phyloP scores from a whole-genome alignment of 768 basidiomycete species.

The Mycena belliarum region DNA sequence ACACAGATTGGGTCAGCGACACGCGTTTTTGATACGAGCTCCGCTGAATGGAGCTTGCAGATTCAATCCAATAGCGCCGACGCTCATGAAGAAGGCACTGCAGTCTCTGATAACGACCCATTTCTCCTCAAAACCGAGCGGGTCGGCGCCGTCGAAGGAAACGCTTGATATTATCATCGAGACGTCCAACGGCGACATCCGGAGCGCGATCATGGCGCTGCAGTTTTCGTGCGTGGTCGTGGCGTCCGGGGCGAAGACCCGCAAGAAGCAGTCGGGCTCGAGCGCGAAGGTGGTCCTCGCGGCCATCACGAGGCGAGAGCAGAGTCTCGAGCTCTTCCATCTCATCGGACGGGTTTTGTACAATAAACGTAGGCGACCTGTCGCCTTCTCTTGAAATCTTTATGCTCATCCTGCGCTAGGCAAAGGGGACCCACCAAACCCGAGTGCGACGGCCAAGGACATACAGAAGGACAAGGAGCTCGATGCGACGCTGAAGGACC shows the following conservation, averaged over 20 bases:
- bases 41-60: slow-evolving; percentile 38
- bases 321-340: slow-evolving; percentile 87
- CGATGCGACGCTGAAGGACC: slow-evolving; percentile 56
- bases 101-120: slow-evolving; percentile 55
- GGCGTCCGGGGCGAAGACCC: slow-evolving; percentile 27
- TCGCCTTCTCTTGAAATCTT: background rate
- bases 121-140: slow-evolving; percentile 33
- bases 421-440: slow-evolving; percentile 66
- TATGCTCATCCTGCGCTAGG: slow-evolving; percentile 41
- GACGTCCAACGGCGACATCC: slow-evolving; percentile 86
- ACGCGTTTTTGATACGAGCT: background rate
- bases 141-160: slow-evolving; percentile 56
- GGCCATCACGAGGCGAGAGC: slow-evolving; percentile 79
- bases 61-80: slow-evolving; percentile 91
- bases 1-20: slow-evolving; percentile 72
- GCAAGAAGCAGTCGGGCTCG: slow-evolving; percentile 35
- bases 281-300: slow-evolving; percentile 52
- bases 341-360: slow-evolving; percentile 91
- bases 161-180: slow-evolving; percentile 75
- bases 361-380: slow-evolving; percentile 75
- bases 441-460: slow-evolving; percentile 62
- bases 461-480: slow-evolving; percentile 58
- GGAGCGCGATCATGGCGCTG: slow-evolving; percentile 90
- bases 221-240: slow-evolving; percentile 75
- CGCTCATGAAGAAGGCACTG: slow-evolving; percentile 79